A percentile compares a stretch with the other conserved stretches of the same genome.
phyloP scores from a whole-genome alignment of 2,329 filamentous ascomycete species.

The Arthrobotrys sphaeroides region DNA sequence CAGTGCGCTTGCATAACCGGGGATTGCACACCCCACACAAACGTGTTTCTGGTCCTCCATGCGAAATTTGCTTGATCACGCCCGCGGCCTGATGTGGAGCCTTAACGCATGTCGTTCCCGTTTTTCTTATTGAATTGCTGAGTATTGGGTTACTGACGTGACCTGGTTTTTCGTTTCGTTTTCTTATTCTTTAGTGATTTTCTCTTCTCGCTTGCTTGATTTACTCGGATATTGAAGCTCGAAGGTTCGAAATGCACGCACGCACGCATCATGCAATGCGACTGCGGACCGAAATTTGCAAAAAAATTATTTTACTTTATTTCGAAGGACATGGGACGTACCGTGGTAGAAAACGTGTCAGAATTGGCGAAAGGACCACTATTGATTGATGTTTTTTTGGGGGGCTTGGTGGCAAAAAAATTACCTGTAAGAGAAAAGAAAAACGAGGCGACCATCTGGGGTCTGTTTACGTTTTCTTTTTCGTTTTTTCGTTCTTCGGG shows the following conservation, averaged over 20 bases:
- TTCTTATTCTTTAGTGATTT: not conserved
- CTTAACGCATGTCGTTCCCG: not conserved
- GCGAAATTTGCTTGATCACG: constrained; percentile 22
- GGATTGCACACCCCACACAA: constrained; percentile 7
- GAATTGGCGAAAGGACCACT: not conserved
- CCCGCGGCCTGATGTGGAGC: not conserved
- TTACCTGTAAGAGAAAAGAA: not conserved
- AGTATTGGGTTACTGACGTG: not conserved
- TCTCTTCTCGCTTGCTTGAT: not conserved
- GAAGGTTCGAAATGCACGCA: constrained; percentile 19
- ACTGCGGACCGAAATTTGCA: constrained; percentile 20
- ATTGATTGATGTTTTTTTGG: no score
- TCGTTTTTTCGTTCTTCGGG: not conserved
- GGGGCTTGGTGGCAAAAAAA: no score
- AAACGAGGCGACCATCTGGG: constrained; percentile 1
- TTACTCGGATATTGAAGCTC: not conserved
- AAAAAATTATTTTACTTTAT: not conserved
- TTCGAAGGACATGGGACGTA: constrained; percentile 15
- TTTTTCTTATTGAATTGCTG: not conserved
- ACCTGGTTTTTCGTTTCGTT: not conserved
- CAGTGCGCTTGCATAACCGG: constrained; percentile 52
- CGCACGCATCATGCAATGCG: constrained; percentile 16
- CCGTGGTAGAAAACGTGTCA: constrained; percentile 14
- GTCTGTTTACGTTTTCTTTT: no score
- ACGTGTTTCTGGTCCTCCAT: not conserved